Evolutionary conservation across 345 rosid genomes (phyloP).

Genomic region (Gossypium bickii): DNA sequence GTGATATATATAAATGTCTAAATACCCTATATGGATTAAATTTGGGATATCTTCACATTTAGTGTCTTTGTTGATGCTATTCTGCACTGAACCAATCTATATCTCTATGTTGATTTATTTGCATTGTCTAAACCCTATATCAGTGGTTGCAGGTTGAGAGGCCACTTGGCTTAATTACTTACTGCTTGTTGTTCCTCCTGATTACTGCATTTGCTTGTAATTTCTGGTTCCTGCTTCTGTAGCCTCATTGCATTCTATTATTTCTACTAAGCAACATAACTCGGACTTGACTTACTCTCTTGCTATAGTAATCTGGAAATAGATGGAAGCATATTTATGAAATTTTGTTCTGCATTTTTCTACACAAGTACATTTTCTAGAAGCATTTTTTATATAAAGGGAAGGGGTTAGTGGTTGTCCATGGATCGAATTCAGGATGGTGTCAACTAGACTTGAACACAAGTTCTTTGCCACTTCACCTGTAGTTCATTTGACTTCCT

Average conservation of each 20-base stretch:
- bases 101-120: background rate
- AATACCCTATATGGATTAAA: background rate
- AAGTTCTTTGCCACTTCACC: no score
- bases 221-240: background rate
- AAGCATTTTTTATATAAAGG: no score
- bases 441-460: no score
- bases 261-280: background rate
- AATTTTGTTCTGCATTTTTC: background rate
- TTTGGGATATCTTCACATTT: background rate
- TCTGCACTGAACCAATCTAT: background rate
- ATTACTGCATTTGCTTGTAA: background rate
- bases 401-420: no score
- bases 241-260: background rate
- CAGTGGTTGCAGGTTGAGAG: background rate
- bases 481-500: no score
- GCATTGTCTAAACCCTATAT: background rate
- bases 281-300: background rate
- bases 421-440: no score
- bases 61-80: constrained; percentile 5
- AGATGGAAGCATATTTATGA: background rate
- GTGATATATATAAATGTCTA: background rate
- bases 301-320: background rate
- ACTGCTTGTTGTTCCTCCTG: background rate
- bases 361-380: background rate
- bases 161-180: background rate